phyloP scores from a whole-genome alignment of 2,329 filamentous ascomycete species.

The Calonectria fujianensis region DNA sequence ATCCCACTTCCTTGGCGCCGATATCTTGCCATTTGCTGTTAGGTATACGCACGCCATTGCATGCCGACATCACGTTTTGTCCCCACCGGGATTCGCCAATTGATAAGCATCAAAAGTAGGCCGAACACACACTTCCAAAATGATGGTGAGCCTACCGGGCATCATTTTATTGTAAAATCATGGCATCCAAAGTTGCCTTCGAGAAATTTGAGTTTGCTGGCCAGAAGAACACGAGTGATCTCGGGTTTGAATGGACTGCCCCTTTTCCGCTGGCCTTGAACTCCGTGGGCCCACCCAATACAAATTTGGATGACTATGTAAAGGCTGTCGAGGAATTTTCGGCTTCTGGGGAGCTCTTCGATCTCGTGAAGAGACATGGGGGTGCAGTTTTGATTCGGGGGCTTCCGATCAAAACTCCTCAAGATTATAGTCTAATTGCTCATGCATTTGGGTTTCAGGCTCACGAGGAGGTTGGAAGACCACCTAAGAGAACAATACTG shows the following conservation, averaged over 20 bases:
- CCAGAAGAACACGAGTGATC: conserved; percentile 47
- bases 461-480: conserved; percentile 60
- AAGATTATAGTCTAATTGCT: conserved; percentile 60
- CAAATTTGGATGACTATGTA: conserved; percentile 10
- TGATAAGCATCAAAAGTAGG: conserved; percentile 3
- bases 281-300: conserved; percentile 35
- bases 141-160: no score
- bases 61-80: conserved; percentile 9
- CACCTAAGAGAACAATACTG: conserved; percentile 57
- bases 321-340: conserved; percentile 18
- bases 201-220: conserved; percentile 48
- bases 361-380: conserved; percentile 55
- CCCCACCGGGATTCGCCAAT: background rate
- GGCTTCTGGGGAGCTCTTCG: conserved; percentile 53
- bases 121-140: background rate
- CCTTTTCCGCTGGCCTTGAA: conserved; percentile 52
- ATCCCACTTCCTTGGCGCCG: background rate
- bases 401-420: conserved; percentile 55
- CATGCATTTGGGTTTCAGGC: conserved; percentile 60
- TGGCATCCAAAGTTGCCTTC: background rate
- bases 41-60: background rate
- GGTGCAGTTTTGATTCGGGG: conserved; percentile 59
- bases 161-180: background rate
- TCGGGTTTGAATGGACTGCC: conserved; percentile 50
- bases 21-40: background rate